Evolutionary conservation across 441 rosid genomes (phyloP), one percentile per base, ranked within the genome.

Genomic region (Daphne laureola): DNA sequence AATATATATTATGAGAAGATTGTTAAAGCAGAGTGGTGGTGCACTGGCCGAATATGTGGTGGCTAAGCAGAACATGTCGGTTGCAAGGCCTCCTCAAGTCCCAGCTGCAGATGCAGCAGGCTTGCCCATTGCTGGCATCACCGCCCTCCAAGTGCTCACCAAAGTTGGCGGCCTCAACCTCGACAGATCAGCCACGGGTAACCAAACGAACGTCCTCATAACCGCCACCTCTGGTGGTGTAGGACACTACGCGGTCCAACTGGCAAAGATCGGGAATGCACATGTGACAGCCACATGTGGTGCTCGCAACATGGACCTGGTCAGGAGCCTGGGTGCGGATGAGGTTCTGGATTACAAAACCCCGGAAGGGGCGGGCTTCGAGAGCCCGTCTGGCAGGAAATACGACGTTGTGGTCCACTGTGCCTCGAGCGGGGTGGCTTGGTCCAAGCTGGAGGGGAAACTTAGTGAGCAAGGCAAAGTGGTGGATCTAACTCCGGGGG

Each of bases 151-250:
- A 62, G 82, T 80, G 51, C 74, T 90, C 35, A 75, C 84, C n/a
- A 53, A 58, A 17, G 46, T 70, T n/a, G 89, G 83, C 0, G 93
- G 89, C 17, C 12, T 84, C 64, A 82, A 78, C 55, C 79, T 86
- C 0, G 92, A 84, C 31, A 74, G 83, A 59, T 80, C 71, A 7
- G 11, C 38, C 38, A 9, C 38, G 38, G 75, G 79, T 7, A 23
- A 67, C 38, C 71, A 62, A 53, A 70, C 49, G 16, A 86, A 86
- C 72, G 60, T 89, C 55, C 69, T 84, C 16, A 55, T 89, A 42
- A 84, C 93, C 1, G 90, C 95, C 13, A 90, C 88, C 40, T 86
- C 95, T 0, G 95, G 92, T 25, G 88, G 90, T 0, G 97, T 89
- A 3, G 90, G 92, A 26, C 92, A 82, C 55, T 86, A 78, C 14